Conservation (phyloP, 2,329 filamentous ascomycete genomes). For the Hypoxylon sp. region DNA sequence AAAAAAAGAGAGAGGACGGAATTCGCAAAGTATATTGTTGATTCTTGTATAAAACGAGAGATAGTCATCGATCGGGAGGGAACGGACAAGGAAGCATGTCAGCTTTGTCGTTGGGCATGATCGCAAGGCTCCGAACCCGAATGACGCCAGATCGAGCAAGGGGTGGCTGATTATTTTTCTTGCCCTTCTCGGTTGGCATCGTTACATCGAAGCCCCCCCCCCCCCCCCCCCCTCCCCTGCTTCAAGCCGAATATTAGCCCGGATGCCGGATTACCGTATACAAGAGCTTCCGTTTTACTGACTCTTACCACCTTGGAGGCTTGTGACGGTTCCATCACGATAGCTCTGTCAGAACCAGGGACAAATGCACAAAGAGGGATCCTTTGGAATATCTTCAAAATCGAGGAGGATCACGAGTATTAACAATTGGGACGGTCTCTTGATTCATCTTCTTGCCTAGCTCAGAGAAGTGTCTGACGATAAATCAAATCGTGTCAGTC, state of each 20-base stretch:
- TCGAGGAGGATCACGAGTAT: not conserved
- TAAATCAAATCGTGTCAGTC: not conserved
- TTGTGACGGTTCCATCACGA: not conserved
- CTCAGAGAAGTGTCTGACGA: not conserved
- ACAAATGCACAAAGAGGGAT: not conserved
- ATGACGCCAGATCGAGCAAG: constrained; percentile 35
- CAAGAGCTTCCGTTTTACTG: not conserved
- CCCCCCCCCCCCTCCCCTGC: no score
- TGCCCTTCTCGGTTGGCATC: constrained; percentile 12
- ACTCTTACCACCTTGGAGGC: not conserved
- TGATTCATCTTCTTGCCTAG: not conserved
- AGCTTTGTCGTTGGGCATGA: constrained; percentile 31
- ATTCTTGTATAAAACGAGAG: no score
- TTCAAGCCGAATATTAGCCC: constrained; percentile 10
- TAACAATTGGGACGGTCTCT: not conserved
- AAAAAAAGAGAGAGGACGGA: not conserved
- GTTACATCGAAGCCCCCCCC: no score
- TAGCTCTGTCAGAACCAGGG: not conserved
- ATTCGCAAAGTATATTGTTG: no score
- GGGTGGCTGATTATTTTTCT: constrained; percentile 9
- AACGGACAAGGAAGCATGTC: not conserved
- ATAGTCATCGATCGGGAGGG: not conserved
- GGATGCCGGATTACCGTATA: not conserved
- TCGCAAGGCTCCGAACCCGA: constrained; percentile 28
- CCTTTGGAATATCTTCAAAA: not conserved